Conservation (phyloP, 1,284 basidiomycete genomes). For the Ceratobasidium sp. region DNA sequence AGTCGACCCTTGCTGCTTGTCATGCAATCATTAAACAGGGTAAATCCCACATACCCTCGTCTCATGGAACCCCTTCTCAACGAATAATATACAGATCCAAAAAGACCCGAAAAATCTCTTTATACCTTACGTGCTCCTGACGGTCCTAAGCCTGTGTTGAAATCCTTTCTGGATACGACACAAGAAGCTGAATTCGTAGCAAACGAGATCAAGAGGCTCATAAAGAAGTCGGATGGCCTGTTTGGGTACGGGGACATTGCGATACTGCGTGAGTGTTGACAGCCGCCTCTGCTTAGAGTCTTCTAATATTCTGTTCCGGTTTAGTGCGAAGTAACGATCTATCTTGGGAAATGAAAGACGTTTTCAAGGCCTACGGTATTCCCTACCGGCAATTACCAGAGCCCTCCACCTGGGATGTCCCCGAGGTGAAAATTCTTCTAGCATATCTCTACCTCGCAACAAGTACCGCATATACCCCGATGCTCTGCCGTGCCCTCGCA, state of each 20-base stretch:
- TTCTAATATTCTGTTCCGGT: conserved; percentile 53
- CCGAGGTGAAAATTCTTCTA: conserved; percentile 88
- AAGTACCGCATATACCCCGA: conserved; percentile 81
- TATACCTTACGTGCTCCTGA: conserved; percentile 14
- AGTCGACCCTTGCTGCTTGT: conserved; percentile 78
- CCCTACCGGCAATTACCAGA: conserved; percentile 84
- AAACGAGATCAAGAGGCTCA: conserved; percentile 81
- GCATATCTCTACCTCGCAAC: conserved; percentile 88
- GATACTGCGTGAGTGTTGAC: conserved; percentile 71
- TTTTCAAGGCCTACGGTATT: conserved; percentile 81
- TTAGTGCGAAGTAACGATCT: conserved; percentile 86
- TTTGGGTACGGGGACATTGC: conserved; percentile 83
- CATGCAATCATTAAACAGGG: conserved; percentile 87
- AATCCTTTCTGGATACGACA: conserved; percentile 50
- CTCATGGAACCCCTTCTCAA: no score
- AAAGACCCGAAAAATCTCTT: conserved; percentile 15
- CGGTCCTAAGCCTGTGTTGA: conserved; percentile 17
- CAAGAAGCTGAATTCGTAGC: conserved; percentile 81
- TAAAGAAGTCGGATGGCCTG: conserved; percentile 79
- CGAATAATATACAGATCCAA: neutral
- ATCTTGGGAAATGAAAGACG: conserved; percentile 81
- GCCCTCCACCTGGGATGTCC: conserved; percentile 87
- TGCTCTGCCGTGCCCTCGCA: conserved; percentile 81
- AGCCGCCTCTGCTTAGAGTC: conserved; percentile 48
- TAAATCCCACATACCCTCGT: conserved; percentile 52